phyloP scores from a whole-genome alignment of 306 rosid species.

The Citrullus amarus region DNA sequence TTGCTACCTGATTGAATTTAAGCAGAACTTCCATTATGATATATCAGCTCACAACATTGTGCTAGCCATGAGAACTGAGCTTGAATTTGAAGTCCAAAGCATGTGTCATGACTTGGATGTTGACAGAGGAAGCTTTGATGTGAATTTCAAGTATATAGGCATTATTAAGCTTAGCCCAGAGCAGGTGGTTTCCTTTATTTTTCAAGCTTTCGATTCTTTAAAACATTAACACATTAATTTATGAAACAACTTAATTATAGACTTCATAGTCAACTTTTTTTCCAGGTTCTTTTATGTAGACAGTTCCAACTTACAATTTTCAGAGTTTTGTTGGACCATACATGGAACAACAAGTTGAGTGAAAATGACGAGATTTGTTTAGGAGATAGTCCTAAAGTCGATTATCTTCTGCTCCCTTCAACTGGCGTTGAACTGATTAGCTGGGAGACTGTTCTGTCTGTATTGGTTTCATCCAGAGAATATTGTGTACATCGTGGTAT shows the following conservation, averaged over 20 bases:
- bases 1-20: constrained; percentile 61
- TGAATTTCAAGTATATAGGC: constrained; percentile 40
- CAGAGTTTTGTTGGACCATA: constrained; percentile 28
- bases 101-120: constrained; percentile 28
- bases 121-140: constrained; percentile 36
- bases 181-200: constrained; percentile 30
- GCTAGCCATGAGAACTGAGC: constrained; percentile 39
- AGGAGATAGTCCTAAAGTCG: constrained; percentile 35
- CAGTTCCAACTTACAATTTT: constrained; percentile 53
- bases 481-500: constrained; percentile 10
- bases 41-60: constrained; percentile 37
- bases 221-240: not conserved
- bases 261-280: constrained; percentile 1
- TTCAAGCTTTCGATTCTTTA: constrained; percentile 4
- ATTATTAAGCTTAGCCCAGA: constrained; percentile 25
- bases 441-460: constrained; percentile 46
- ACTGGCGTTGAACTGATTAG: constrained; percentile 21
- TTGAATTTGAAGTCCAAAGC: constrained; percentile 39
- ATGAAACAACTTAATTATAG: not conserved
- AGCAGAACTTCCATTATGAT: constrained; percentile 35
- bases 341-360: constrained; percentile 15
- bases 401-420: constrained; percentile 74
- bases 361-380: constrained; percentile 9
- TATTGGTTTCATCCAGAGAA: constrained; percentile 16
- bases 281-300: constrained; percentile 47